These are phyloP conservation scores for Rhytidiadelphus loreus DNA, from an alignment of 225 moss, liverwort and hornwort genomes.

Conservation along the genomic window DNA sequence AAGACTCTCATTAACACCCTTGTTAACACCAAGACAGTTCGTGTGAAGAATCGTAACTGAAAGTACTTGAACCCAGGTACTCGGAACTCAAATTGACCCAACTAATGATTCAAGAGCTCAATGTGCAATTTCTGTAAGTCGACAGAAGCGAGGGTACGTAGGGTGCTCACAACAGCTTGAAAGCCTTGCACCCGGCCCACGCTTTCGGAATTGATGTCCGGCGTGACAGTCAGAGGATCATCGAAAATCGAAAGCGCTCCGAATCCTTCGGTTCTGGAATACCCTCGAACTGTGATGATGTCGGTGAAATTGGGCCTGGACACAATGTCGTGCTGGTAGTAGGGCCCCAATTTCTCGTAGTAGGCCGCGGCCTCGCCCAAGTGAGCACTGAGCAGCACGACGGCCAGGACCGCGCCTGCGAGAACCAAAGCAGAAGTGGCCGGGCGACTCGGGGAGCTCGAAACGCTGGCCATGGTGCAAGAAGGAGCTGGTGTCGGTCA, in stretches of 20 bases:
- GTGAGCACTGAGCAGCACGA: neutral
- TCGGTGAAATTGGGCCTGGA: neutral
- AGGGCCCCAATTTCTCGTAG: neutral
- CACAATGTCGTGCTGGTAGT: neutral
- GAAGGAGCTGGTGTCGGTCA: neutral
- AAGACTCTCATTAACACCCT: too few relatives aligned
- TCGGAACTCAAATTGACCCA: neutral
- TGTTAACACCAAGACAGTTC: too few relatives aligned
- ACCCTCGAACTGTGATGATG: neutral
- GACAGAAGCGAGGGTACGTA: too few relatives aligned
- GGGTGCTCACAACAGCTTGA: neutral
- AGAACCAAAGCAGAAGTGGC: neutral
- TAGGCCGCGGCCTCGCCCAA: neutral
- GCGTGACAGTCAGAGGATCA: neutral
- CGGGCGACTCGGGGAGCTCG: neutral
- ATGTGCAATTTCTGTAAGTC: neutral
- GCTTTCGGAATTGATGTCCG: neutral
- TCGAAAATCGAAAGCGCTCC: neutral
- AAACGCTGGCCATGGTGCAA: neutral
- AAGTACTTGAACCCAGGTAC: neutral
- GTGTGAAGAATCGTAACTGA: too few relatives aligned
- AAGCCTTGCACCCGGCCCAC: neutral
- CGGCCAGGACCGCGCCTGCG: neutral
- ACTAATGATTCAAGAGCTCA: neutral
- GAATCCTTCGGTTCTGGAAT: neutral